Base-by-base conservation (phyloP, 1,284 basidiomycete genomes). In the Peniophora sp. region DNA sequence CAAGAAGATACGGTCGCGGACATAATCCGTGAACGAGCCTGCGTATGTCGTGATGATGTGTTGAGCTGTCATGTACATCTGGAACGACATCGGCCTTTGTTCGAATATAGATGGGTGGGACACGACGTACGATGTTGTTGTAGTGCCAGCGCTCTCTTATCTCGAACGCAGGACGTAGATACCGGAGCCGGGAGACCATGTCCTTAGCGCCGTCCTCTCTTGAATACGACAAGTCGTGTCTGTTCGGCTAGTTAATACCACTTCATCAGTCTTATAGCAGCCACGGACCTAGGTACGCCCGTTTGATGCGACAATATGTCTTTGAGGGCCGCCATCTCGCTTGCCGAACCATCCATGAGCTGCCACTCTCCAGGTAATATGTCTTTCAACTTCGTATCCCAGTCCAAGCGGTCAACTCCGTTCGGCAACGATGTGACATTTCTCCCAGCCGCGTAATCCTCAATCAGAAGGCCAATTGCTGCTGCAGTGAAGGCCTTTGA, bases 401-500 rank as follows among this genome's bases (percentile, higher is more conserved):
- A 72, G 20, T 52, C 54, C 20, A 72, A 54, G 6, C n/a, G 24
- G 1, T 51, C 48, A 1, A 66, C 48, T 17, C 57, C 53, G 3
- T 55, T 41, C 0, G 66, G 64, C 1, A 71, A 53, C 2, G 57
- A 46, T 0, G 67, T 67, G 2, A 54, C 47, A 49, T 70, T 67
- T 14, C 55, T 53, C 9, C 60, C 60, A 23, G 58, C 44, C 1
- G 55, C 58, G 41, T 57, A 64, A 36, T 66, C 62, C 27, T 66
- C 58, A 10, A 73, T 62, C 14, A 71, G 56, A 12, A 73, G 58
- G 0, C 71, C 73, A 2, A 74, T 39, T 0, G 71, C 59, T 2
- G 67, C 56, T 0, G 64, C 62, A 0, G 70, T 64, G 56, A 76
- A 75, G 0, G 73, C 65, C 53, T 76, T 77, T 1, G 72, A 72